Evolutionary conservation across 768 basidiomycete species (phyloP).

Genomic region (Tubosaeta sp.): DNA sequence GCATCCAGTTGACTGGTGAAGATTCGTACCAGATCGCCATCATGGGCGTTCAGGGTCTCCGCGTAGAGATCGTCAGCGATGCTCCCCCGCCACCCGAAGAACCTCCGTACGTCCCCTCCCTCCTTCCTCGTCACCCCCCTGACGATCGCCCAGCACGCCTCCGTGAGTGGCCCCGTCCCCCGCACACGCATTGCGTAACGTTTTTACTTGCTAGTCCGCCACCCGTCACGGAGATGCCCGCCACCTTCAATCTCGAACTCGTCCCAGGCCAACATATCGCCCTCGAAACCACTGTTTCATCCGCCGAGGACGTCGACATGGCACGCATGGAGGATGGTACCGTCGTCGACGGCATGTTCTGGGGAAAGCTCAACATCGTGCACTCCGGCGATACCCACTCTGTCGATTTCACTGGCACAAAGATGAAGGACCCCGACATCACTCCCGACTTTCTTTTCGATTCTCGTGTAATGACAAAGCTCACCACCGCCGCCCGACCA

Average conservation of each 20-base stretch:
- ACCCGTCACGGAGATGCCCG: constrained; percentile 84
- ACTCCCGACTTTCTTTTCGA: constrained; percentile 71
- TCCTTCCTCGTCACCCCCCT: constrained; percentile 3
- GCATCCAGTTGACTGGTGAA: constrained; percentile 66
- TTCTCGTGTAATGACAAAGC: constrained; percentile 70
- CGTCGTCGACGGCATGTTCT: constrained; percentile 79
- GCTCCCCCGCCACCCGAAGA: constrained; percentile 82
- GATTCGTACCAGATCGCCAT: constrained; percentile 89
- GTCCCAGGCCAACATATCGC: constrained; percentile 74
- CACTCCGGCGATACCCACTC: constrained; percentile 73
- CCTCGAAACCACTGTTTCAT: constrained; percentile 73
- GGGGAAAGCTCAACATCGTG: constrained; percentile 83
- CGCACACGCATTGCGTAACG: constrained; percentile 8
- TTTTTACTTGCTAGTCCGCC: constrained; percentile 39
- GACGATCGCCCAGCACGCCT: constrained; percentile 36
- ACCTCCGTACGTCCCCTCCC: constrained; percentile 53
- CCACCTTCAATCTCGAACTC: constrained; percentile 78
- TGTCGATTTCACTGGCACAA: constrained; percentile 81
- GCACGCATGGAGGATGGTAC: constrained; percentile 89
- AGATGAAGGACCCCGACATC: constrained; percentile 59
- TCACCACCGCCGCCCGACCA: constrained; percentile 71
- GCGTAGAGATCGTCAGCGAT: constrained; percentile 84
- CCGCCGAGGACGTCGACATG: constrained; percentile 84
- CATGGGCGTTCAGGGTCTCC: constrained; percentile 74
- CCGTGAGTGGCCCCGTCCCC: constrained; percentile 38